Conservation (phyloP, 148 eudicot species). For the Rheum nobile region DNA sequence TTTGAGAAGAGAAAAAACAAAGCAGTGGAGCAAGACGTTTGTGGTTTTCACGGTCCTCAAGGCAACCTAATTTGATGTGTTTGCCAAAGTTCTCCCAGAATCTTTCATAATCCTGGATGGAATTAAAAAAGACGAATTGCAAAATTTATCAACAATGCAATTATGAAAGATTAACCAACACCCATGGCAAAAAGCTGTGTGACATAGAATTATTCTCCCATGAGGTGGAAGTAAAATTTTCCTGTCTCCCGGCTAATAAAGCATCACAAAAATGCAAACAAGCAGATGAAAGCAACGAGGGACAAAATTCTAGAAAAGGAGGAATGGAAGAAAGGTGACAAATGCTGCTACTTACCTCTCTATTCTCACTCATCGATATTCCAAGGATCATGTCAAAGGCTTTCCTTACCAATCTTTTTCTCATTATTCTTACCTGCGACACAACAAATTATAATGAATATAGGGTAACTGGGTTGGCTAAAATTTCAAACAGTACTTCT, state of each 20-base stretch:
- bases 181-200: neutral
- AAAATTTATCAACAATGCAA: neutral
- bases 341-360: constrained; percentile 37
- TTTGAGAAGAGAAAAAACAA: constrained; percentile 85
- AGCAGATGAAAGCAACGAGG: neutral
- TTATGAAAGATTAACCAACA: neutral
- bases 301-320: neutral
- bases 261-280: neutral
- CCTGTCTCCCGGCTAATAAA: neutral
- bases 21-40: constrained; percentile 91
- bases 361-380: constrained; percentile 80
- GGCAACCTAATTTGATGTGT: constrained; percentile 82
- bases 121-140: constrained; percentile 1
- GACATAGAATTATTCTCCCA: neutral
- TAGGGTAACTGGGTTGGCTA: neutral
- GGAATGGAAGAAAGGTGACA: neutral
- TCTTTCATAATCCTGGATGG: constrained; percentile 62
- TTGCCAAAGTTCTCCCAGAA: constrained; percentile 97
- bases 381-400: constrained; percentile 98
- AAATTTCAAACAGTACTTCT: neutral
- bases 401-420: constrained; percentile 81
- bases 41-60: constrained; percentile 89
- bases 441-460: constrained; percentile 6
- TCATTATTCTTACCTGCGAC: constrained; percentile 77
- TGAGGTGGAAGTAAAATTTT: neutral